phyloP scores from a whole-genome alignment of 805 yeast genomes.

The Cyberlindnera mississippiensis region DNA sequence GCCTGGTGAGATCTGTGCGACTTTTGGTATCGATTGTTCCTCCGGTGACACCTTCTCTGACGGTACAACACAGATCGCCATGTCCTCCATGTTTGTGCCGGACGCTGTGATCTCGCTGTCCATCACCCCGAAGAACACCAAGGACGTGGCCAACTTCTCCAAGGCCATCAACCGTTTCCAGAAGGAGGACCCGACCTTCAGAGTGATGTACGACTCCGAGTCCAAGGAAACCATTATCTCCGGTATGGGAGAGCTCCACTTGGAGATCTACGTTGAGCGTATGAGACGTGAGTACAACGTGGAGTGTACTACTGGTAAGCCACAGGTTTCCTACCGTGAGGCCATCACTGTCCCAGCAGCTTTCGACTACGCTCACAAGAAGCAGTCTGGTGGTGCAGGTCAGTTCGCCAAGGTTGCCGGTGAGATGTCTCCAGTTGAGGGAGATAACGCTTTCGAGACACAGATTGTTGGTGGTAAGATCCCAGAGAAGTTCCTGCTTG shows the following conservation, averaged over 20 bases:
- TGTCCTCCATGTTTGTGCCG: slow-evolving; percentile 98
- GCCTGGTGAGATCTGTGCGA: slow-evolving; percentile 99
- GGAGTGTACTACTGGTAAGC: slow-evolving; percentile 93
- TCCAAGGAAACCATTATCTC: slow-evolving; percentile 92
- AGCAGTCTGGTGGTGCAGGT: slow-evolving; percentile 99
- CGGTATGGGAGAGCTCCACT: slow-evolving; percentile 97
- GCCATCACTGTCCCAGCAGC: slow-evolving; percentile 68
- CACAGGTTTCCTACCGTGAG: slow-evolving; percentile 97
- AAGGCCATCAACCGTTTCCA: slow-evolving; percentile 97
- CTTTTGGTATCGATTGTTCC: slow-evolving; percentile 97
- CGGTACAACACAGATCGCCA: slow-evolving; percentile 73
- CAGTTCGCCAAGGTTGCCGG: slow-evolving; percentile 98
- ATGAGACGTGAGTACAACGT: slow-evolving; percentile 97
- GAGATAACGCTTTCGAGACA: slow-evolving; percentile 73
- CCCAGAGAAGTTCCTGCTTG: slow-evolving; percentile 89
- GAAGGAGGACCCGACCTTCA: slow-evolving; percentile 97
- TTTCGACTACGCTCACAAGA: slow-evolving; percentile 94
- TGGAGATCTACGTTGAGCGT: slow-evolving; percentile 97
- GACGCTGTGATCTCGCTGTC: slow-evolving; percentile 97
- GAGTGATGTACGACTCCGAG: slow-evolving; percentile 86
- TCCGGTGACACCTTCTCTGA: slow-evolving; percentile 98
- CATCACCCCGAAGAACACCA: slow-evolving; percentile 72
- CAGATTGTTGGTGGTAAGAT: slow-evolving; percentile 96
- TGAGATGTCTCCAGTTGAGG: slow-evolving; percentile 58
- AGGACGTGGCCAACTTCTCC: slow-evolving; percentile 85